Evolutionary conservation across 768 basidiomycete species (phyloP).

Genomic region (Floccularia luteovirens): DNA sequence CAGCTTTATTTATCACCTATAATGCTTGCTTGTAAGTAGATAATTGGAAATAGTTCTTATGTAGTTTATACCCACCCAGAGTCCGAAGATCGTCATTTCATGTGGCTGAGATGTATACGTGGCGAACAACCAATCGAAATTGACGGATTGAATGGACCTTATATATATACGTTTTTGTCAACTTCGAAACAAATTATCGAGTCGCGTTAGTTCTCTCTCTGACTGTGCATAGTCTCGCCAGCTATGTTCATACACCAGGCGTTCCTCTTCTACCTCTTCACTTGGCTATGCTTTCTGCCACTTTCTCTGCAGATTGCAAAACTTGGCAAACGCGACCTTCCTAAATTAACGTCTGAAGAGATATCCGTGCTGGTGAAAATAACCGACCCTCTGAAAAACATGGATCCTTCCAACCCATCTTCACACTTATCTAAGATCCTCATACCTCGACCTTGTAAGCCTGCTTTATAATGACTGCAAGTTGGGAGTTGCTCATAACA

Average conservation of each 20-base stretch:
- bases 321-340: slow-evolving; percentile 32
- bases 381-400: slow-evolving; percentile 58
- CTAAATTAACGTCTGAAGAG: slow-evolving; percentile 40
- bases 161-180: background rate
- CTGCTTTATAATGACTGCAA: slow-evolving; percentile 1
- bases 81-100: slow-evolving; percentile 68
- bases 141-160: too few species aligned
- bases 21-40: slow-evolving; percentile 8
- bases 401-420: slow-evolving; percentile 56
- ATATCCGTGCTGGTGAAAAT: slow-evolving; percentile 41
- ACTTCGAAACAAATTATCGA: background rate
- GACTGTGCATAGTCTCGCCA: background rate
- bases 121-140: too few species aligned
- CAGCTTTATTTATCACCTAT: slow-evolving; percentile 96
- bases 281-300: slow-evolving; percentile 1
- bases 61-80: slow-evolving; percentile 49
- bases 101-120: too few species aligned
- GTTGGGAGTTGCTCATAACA: background rate
- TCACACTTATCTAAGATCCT: slow-evolving; percentile 81
- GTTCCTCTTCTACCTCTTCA: slow-evolving; percentile 8
- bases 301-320: slow-evolving; percentile 20
- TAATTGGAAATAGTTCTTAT: background rate
- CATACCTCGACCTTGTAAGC: slow-evolving; percentile 76
- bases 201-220: background rate
- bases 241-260: background rate